Evolutionary conservation across 192 early-diverging fungal species (phyloP).

Genomic region (Podila epigama): DNA sequence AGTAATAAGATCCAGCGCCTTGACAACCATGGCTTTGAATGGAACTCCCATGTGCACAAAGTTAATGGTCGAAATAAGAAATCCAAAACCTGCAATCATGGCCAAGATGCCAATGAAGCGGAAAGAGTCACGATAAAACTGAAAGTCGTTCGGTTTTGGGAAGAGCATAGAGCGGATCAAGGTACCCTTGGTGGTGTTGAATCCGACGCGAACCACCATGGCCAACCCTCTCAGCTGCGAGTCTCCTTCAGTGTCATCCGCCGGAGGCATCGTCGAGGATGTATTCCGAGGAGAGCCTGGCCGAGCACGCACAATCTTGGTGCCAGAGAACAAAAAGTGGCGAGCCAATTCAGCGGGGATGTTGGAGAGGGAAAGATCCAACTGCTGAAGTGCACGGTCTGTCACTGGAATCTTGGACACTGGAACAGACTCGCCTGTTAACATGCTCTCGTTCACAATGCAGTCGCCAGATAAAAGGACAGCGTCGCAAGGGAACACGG

Average conservation of each 20-base stretch:
- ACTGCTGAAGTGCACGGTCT: slow-evolving; percentile 60
- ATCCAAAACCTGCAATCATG: slow-evolving; percentile 83
- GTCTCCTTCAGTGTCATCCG: slow-evolving; percentile 27
- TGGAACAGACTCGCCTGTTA: slow-evolving; percentile 96
- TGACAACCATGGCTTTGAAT: slow-evolving; percentile 74
- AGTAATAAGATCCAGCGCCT: slow-evolving; percentile 96
- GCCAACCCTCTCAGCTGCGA: slow-evolving; percentile 66
- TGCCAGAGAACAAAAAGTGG: slow-evolving; percentile 93
- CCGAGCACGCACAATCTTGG: slow-evolving; percentile 87
- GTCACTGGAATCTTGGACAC: slow-evolving; percentile 89
- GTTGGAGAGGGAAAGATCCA: slow-evolving; percentile 77
- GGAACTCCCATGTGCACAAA: slow-evolving; percentile 84
- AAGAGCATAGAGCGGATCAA: slow-evolving; percentile 95
- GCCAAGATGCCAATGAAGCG: slow-evolving; percentile 93
- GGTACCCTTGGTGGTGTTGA: slow-evolving; percentile 97
- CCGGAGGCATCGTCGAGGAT: slow-evolving; percentile 38
- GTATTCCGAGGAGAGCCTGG: slow-evolving; percentile 36
- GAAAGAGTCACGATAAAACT: slow-evolving; percentile 98
- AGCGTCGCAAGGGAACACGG: slow-evolving; percentile 89
- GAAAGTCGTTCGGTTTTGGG: slow-evolving; percentile 95
- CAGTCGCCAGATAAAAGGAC: slow-evolving; percentile 93
- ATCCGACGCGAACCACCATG: slow-evolving; percentile 83
- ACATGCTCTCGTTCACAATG: slow-evolving; percentile 98
- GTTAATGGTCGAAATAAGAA: slow-evolving; percentile 86
- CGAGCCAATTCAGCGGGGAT: slow-evolving; percentile 79